Evolutionary conservation across 805 yeast genomes (phyloP).

Genomic region (Saccharomycopsis fermentans): DNA sequence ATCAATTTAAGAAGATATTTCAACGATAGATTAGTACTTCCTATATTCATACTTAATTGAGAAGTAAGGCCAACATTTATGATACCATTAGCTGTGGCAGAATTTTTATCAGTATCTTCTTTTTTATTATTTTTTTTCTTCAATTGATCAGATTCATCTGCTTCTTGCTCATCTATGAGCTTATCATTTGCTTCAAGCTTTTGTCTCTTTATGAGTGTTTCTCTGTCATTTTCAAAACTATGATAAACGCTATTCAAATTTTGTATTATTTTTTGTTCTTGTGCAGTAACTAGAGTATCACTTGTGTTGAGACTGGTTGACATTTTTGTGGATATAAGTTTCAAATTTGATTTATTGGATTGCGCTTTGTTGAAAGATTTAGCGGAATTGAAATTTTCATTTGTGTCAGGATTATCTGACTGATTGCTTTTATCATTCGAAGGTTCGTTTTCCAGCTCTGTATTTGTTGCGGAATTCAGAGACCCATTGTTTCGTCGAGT

Average conservation of each 20-base stretch:
- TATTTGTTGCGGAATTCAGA: neutral
- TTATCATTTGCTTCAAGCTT: slow-evolving; percentile 75
- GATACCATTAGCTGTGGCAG: slow-evolving; percentile 14
- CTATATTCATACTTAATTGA: slow-evolving; percentile 34
- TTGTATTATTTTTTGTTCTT: slow-evolving; percentile 30
- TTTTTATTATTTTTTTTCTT: neutral
- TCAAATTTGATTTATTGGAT: neutral
- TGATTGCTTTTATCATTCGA: neutral
- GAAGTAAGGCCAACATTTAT: slow-evolving; percentile 7
- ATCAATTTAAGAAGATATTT: slow-evolving; percentile 73
- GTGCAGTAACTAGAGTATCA: slow-evolving; percentile 11
- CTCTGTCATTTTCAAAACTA: slow-evolving; percentile 64
- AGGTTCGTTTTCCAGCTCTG: neutral
- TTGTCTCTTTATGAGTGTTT: slow-evolving; percentile 63
- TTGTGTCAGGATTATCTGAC: neutral
- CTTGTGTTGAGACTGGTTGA: slow-evolving; percentile 14
- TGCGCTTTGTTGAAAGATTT: neutral
- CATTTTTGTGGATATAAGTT: slow-evolving; percentile 11
- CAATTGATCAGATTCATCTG: neutral
- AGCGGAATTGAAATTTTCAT: neutral
- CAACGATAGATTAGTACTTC: slow-evolving; percentile 68
- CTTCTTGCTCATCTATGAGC: slow-evolving; percentile 31
- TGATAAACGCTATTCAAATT: slow-evolving; percentile 69
- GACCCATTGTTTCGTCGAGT: neutral
- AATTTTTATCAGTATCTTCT: neutral